These are phyloP conservation scores for Corynespora cassiicola DNA, from an alignment of 2,329 filamentous ascomycete genomes.

Conservation along the genomic window DNA sequence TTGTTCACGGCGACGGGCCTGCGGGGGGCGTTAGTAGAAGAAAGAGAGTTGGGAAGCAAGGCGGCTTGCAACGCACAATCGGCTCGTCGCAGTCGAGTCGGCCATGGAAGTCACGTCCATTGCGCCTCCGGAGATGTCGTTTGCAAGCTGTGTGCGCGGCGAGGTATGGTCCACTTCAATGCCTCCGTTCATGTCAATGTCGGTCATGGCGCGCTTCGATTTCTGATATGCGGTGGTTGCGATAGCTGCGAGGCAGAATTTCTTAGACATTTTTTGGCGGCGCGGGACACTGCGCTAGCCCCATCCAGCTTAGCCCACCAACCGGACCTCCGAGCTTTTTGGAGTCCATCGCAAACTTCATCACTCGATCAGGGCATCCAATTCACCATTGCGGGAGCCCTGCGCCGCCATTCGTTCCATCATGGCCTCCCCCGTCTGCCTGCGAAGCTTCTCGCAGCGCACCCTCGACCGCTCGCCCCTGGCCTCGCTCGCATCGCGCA, in stretches of 20 bases:
- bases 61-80: constrained; percentile 32
- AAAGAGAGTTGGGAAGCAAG: constrained; percentile 3
- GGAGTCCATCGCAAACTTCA: constrained; percentile 17
- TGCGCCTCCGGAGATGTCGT: constrained; percentile 37
- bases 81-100: constrained; percentile 38
- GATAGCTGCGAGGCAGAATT: constrained; percentile 1
- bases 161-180: constrained; percentile 24
- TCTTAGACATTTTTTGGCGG: constrained; percentile 27
- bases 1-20: constrained; percentile 61
- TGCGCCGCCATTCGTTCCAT: constrained; percentile 24
- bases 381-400: constrained; percentile 32
- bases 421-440: constrained; percentile 41
- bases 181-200: constrained; percentile 40
- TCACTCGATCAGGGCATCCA: constrained; percentile 20
- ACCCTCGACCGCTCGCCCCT: constrained; percentile 33
- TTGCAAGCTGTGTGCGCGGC: constrained; percentile 33
- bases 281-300: constrained; percentile 7
- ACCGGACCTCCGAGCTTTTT: constrained; percentile 35
- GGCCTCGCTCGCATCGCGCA: constrained; percentile 28
- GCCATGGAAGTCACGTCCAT: constrained; percentile 43
- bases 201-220: constrained; percentile 23
- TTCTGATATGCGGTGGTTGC: constrained; percentile 2
- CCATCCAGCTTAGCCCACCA: constrained; percentile 16
- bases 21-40: constrained; percentile 11
- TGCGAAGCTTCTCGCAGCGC: constrained; percentile 39